A percentile compares a stretch with the other conserved stretches of the same genome.
These are phyloP conservation scores for Colletotrichum sp. DNA, from an alignment of 2,329 filamentous ascomycete genomes.

Conservation along the genomic window DNA sequence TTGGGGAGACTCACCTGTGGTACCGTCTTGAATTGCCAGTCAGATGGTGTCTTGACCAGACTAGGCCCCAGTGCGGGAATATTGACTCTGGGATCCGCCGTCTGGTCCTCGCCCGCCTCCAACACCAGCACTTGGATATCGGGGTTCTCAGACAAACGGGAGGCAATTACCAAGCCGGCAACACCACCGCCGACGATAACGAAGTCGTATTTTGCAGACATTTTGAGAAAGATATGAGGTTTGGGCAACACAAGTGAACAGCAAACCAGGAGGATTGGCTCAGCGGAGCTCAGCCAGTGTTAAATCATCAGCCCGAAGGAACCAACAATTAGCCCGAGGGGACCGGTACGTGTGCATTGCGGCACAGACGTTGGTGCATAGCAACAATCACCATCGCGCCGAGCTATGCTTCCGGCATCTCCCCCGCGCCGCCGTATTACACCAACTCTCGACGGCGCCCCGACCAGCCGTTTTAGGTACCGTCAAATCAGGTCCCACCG, in stretches of 20 bases:
- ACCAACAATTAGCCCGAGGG: neutral
- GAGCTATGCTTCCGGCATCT: neutral
- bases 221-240: neutral
- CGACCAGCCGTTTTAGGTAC: slow-evolving; percentile 7
- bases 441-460: neutral
- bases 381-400: neutral
- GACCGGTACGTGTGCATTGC: neutral
- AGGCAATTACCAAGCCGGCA: slow-evolving; percentile 18
- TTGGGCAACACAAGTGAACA: neutral
- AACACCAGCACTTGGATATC: slow-evolving; percentile 28
- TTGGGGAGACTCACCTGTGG: slow-evolving; percentile 24
- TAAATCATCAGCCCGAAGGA: slow-evolving; percentile 9
- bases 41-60: slow-evolving; percentile 27
- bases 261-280: neutral
- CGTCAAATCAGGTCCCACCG: slow-evolving; percentile 7
- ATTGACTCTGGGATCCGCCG: slow-evolving; percentile 27
- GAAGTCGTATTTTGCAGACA: slow-evolving; percentile 26
- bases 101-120: slow-evolving; percentile 32
- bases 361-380: neutral
- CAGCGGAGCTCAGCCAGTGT: neutral
- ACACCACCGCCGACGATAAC: slow-evolving; percentile 22
- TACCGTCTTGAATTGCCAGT: slow-evolving; percentile 29
- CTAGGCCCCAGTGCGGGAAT: slow-evolving; percentile 29
- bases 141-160: slow-evolving; percentile 23
- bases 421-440: slow-evolving; percentile 7